These are phyloP conservation scores for Ichthyophthirius multifiliis DNA, from an alignment of 169 alveolate species.

Conservation along the genomic window DNA sequence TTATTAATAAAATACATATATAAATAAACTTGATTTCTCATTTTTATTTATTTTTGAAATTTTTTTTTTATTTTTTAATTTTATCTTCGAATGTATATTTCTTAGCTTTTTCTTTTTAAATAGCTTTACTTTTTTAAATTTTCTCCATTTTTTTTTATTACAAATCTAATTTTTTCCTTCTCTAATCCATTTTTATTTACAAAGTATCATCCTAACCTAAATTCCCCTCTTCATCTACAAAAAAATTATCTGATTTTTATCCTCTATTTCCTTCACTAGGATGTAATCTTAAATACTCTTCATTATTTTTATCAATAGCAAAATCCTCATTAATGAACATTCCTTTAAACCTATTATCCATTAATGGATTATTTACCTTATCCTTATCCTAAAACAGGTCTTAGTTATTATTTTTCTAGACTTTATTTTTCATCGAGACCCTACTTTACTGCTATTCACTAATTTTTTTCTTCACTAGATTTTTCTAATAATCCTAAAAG, in stretches of 20 bases:
- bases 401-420: no score
- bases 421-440: constrained; percentile 1
- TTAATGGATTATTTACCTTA: constrained; percentile 53
- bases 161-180: background rate
- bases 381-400: background rate
- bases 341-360: constrained; percentile 82
- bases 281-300: constrained; percentile 45
- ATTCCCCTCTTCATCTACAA: no score
- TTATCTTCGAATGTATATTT: background rate
- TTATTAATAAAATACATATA: no score
- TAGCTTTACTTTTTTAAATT: background rate
- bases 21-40: no score
- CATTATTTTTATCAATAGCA: constrained; percentile 73
- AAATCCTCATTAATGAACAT: constrained; percentile 81
- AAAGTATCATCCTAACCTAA: no score
- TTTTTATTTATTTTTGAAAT: no score
- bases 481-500: constrained; percentile 75
- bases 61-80: background rate
- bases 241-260: no score
- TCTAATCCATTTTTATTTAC: no score
- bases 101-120: background rate
- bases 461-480: constrained; percentile 71
- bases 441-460: constrained; percentile 6
- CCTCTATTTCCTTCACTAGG: no score
- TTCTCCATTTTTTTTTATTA: background rate